Conservation (phyloP, 1,139 yeast genomes). For the Diutina pseudorugosa region DNA sequence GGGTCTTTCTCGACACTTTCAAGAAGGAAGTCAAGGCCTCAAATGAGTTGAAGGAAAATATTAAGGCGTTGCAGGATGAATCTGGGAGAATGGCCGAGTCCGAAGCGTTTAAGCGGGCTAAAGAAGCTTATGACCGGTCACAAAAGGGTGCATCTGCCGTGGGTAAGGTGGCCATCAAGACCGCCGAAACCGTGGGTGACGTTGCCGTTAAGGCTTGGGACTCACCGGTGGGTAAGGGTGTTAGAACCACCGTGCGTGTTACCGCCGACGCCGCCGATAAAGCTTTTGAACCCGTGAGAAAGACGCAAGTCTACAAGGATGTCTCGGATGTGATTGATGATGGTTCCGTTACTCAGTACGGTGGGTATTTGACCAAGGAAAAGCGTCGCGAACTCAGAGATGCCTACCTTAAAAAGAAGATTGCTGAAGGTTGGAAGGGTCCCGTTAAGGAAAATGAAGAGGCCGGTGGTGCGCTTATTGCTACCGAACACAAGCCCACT, state of each 20-base stretch:
- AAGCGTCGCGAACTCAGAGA: constrained; percentile 68
- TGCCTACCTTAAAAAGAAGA: constrained; percentile 37
- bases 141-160: constrained; percentile 74
- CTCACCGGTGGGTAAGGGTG: constrained; percentile 80
- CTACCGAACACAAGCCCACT: constrained; percentile 68
- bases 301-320: constrained; percentile 83
- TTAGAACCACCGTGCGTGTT: constrained; percentile 66
- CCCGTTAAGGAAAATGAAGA: constrained; percentile 69
- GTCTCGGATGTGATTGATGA: constrained; percentile 86
- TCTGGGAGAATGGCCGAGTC: constrained; percentile 92
- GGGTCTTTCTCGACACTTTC: constrained; percentile 90
- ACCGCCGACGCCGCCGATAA: constrained; percentile 79
- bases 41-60: constrained; percentile 79
- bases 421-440: constrained; percentile 14
- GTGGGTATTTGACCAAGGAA: constrained; percentile 85
- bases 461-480: constrained; percentile 77
- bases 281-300: constrained; percentile 87
- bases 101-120: constrained; percentile 86
- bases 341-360: constrained; percentile 79
- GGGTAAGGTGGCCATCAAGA: constrained; percentile 71
- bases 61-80: constrained; percentile 92
- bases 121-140: constrained; percentile 84
- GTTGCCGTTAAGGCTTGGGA: constrained; percentile 95
- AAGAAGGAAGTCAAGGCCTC: constrained; percentile 84
- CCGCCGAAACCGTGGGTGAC: constrained; percentile 89